Evolutionary conservation across 176 grass and related monocot genomes (phyloP).

Genomic region (Neostapfia colusana): DNA sequence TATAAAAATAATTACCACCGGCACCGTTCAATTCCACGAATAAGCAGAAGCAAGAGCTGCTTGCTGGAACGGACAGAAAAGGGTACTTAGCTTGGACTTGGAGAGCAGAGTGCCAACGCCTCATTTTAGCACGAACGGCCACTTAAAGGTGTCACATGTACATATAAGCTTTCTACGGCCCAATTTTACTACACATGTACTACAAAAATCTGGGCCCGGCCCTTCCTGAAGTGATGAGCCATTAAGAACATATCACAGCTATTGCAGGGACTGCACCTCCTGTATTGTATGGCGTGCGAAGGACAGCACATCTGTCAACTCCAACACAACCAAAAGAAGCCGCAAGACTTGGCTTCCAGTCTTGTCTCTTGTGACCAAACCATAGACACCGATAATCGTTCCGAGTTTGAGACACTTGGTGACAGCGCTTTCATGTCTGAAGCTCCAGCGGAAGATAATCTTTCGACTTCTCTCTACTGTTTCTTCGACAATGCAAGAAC

Average conservation of each 20-base stretch:
- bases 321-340: not conserved
- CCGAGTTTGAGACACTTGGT: not conserved
- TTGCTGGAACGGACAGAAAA: not conserved
- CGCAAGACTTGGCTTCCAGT: not conserved
- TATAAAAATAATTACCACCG: not conserved
- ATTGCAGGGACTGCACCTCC: not conserved
- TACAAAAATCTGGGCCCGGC: slow-evolving; percentile 10
- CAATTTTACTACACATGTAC: slow-evolving; percentile 24
- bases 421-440: slow-evolving; percentile 1
- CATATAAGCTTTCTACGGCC: not conserved
- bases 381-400: not conserved
- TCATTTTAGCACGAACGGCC: not conserved
- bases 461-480: slow-evolving; percentile 36
- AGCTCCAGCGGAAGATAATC: slow-evolving; percentile 10
- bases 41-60: not conserved
- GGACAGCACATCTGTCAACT: not conserved
- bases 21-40: not conserved
- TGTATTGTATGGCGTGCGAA: not conserved
- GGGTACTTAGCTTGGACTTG: not conserved
- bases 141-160: not conserved
- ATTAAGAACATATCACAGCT: not conserved
- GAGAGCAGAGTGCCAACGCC: not conserved
- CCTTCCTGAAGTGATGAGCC: not conserved
- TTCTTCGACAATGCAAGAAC: slow-evolving; percentile 49
- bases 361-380: not conserved